Evolutionary conservation across 2,329 filamentous ascomycete species (phyloP), one percentile per base, ranked within the genome.

Genomic region (Myrmaecium sp.): DNA sequence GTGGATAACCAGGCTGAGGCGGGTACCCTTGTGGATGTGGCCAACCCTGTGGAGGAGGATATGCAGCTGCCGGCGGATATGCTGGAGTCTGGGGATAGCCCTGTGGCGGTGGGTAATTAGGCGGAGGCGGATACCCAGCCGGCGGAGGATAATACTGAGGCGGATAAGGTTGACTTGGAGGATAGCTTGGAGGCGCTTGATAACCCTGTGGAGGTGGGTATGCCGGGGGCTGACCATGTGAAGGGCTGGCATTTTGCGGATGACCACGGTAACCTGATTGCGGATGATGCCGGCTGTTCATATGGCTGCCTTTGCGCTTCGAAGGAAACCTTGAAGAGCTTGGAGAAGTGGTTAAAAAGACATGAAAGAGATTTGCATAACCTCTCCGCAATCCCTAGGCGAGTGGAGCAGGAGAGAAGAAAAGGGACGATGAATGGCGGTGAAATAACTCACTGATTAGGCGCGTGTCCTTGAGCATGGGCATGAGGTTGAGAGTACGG

Each of bases 281-380:
- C 21, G 57, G 58, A 25, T 58, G 54, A 42, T 62, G 62, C 17
- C 54, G 47, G 5, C 58, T 63, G 33, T 62, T 60, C 36, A 62
- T 48, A 5, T 57, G 55, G 32, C 59, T 58, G 12, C 55, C 49
- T 33, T 58, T 61, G 30, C 52, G 55, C 39, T 62, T 63, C 3
- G 41, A 34, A 10, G 51, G 43, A 10, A 46, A 44, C 39, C 10
- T 42, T 42, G 17, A 20, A n/a, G n/a, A n/a, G n/a, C n/a, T n/a
- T n/a, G n/a, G n/a, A n/a, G n/a, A n/a, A n/a, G n/a, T n/a, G n/a
- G n/a, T n/a, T n/a, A n/a, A n/a, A n/a, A n/a, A n/a, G n/a, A n/a
- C n/a, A n/a, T n/a, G n/a, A n/a, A n/a, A n/a, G n/a, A n/a, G n/a
- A n/a, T n/a, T n/a, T n/a, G n/a, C n/a, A n/a, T n/a, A n/a, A n/a